These are phyloP conservation scores for Aspergillus pseudonomiae DNA, from an alignment of 2,329 filamentous ascomycete species.

Conservation along the genomic window DNA sequence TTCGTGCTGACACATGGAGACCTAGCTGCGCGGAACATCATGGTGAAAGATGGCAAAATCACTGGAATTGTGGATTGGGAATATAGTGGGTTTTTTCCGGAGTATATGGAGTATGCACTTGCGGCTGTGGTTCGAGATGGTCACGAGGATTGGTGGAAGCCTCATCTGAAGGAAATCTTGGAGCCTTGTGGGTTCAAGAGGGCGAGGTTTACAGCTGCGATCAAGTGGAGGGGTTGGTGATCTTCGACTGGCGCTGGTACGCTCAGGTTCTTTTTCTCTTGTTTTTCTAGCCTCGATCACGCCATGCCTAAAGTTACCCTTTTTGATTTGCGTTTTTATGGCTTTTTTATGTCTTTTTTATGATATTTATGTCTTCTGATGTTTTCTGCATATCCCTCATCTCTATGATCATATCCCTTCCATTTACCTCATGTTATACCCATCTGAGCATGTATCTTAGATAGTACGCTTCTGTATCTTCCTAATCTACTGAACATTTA, in stretches of 20 bases:
- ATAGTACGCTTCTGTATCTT: no score
- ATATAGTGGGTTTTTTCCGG: background rate
- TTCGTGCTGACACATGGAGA: background rate
- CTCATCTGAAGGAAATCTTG: background rate
- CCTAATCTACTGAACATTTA: no score
- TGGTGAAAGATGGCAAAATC: background rate
- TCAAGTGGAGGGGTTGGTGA: background rate
- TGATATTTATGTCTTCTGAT: background rate
- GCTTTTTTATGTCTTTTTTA: background rate
- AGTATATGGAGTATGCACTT: background rate
- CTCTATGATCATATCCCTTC: background rate
- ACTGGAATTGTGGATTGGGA: background rate
- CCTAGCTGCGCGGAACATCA: background rate
- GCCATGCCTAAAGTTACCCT: no score
- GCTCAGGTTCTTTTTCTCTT: background rate
- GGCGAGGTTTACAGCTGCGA: background rate
- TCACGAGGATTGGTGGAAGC: background rate
- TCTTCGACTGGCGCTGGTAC: background rate
- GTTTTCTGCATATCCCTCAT: background rate
- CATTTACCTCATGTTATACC: background rate
- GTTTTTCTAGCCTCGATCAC: no score
- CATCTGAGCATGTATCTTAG: background rate
- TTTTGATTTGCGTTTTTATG: background rate
- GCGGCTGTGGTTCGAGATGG: background rate
- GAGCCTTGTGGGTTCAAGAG: background rate